Base-by-base conservation (phyloP, 805 yeast genomes). In the Ogataea neopini region DNA sequence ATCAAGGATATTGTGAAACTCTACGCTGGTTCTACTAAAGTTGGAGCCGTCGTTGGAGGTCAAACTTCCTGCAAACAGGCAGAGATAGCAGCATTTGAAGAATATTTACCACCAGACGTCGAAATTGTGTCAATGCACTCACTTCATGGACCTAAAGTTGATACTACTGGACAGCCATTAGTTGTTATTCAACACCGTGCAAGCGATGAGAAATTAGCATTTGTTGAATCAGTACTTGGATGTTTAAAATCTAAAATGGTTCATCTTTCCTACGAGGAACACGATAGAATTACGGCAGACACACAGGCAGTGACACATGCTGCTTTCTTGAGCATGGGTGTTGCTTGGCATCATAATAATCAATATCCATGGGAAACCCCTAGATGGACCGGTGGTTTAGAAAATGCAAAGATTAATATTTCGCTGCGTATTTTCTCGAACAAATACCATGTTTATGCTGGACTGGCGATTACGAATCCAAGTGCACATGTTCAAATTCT, bases 221-320 rank as follows among this genome's bases (percentile, higher is more conserved):
- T 86, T 59, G 88, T 92, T 2, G 81, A 81, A 48, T 48, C 75
- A 1, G 61, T 90, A 4, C 74, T 91, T 50, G 70, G 84, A 3
- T 88, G 96, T 62, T 75, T 94, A 43, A 72, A 86, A 25, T 88
- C 97, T 10, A 86, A 85, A 53, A 73, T 79, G 29, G 97, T 90
- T 20, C 76, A 81, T 45, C 72, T 94, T 26, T 75, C 88, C 0
- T 96, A 94, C n/a, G 75, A 79, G 44, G 91, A 91, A 62, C 99
- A 94, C 64, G 99, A 94, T 65, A 80, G 78, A 58, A 92, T 94
- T 52, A 92, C 99, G 0, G 99, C 99, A 0, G 99, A 94, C 64
- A 94, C 98, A 1, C 99, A 94, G 66, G 98, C 98, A 0, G 96
- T 92, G 14, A 94, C 99, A 0, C 99, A 94, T 64, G 97, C 97